A percentile compares a stretch with the other conserved stretches of the same genome.
phyloP scores from a whole-genome alignment of 495 filamentous ascomycete species.

The Pyronema omphalodes region DNA sequence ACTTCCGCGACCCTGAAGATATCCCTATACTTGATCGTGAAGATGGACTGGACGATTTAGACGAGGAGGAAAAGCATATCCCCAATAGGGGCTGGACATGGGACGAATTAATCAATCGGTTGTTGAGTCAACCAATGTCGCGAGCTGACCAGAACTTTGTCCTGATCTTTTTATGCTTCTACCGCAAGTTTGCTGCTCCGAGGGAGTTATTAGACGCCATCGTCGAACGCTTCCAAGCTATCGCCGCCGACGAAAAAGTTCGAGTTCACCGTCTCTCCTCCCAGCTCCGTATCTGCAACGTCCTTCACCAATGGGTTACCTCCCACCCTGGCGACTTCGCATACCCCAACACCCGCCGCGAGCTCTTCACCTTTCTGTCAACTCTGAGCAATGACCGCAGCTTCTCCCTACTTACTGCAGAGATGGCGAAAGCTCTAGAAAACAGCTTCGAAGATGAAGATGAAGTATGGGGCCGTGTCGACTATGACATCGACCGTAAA shows the following conservation, averaged over 20 bases:
- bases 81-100: slow-evolving; percentile 50
- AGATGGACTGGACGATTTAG: slow-evolving; percentile 17
- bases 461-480: slow-evolving; percentile 52
- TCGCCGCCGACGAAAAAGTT: slow-evolving; percentile 41
- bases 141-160: slow-evolving; percentile 72
- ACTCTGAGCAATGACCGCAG: slow-evolving; percentile 49
- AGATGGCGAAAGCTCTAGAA: slow-evolving; percentile 50
- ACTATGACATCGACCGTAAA: slow-evolving; percentile 35
- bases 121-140: slow-evolving; percentile 63
- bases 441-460: slow-evolving; percentile 66
- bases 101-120: slow-evolving; percentile 73
- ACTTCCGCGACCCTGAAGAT: slow-evolving; percentile 37
- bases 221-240: slow-evolving; percentile 50
- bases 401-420: slow-evolving; percentile 64
- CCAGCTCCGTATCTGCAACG: slow-evolving; percentile 66
- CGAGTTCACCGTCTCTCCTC: slow-evolving; percentile 49
- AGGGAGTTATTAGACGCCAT: slow-evolving; percentile 54
- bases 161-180: slow-evolving; percentile 78
- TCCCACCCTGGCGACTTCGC: slow-evolving; percentile 87
- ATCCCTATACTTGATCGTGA: slow-evolving; percentile 40
- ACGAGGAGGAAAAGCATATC: slow-evolving; percentile 21
- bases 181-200: slow-evolving; percentile 81
- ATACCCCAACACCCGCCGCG: slow-evolving; percentile 50
- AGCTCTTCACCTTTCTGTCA: slow-evolving; percentile 50
- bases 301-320: slow-evolving; percentile 79